Evolutionary conservation across 1,284 basidiomycete genomes (phyloP).

Genomic region (Leccinum solheimii): DNA sequence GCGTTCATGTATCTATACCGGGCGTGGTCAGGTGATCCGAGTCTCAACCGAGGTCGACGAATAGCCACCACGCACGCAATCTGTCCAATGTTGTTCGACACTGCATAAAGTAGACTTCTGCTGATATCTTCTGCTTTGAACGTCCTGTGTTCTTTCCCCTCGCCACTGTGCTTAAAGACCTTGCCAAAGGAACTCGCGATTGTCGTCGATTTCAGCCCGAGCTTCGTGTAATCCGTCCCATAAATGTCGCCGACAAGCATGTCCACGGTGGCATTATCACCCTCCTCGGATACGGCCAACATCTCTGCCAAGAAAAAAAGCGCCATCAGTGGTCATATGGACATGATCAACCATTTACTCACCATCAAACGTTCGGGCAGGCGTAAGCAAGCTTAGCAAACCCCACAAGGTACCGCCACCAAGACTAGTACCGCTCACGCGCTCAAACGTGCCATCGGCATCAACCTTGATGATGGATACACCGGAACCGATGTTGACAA

Average conservation of each 20-base stretch:
- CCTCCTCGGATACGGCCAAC: constrained; percentile 89
- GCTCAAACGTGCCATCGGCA: constrained; percentile 92
- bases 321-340: constrained; percentile 10
- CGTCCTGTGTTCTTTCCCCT: constrained; percentile 41
- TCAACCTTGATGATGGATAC: constrained; percentile 98
- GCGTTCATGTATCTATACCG: constrained; percentile 93
- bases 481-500: constrained; percentile 98
- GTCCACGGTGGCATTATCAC: constrained; percentile 93
- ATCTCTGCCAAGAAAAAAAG: constrained; percentile 68
- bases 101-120: constrained; percentile 90
- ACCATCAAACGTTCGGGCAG: constrained; percentile 97
- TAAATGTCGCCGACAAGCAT: constrained; percentile 99
- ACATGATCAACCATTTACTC: constrained; percentile 35
- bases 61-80: constrained; percentile 79
- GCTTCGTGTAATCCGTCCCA: constrained; percentile 89
- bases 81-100: constrained; percentile 99
- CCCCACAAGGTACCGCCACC: constrained; percentile 99
- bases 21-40: constrained; percentile 17
- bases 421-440: constrained; percentile 95
- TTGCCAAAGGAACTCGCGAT: constrained; percentile 99
- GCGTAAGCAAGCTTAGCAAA: constrained; percentile 89
- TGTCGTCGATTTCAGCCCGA: constrained; percentile 96
- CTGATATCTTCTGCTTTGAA: constrained; percentile 96
- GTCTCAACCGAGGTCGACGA: neutral
- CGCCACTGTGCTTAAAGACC: constrained; percentile 89